These are phyloP conservation scores for Artemisia princeps DNA, from an alignment of 140 eudicot genomes.

Conservation along the genomic window DNA sequence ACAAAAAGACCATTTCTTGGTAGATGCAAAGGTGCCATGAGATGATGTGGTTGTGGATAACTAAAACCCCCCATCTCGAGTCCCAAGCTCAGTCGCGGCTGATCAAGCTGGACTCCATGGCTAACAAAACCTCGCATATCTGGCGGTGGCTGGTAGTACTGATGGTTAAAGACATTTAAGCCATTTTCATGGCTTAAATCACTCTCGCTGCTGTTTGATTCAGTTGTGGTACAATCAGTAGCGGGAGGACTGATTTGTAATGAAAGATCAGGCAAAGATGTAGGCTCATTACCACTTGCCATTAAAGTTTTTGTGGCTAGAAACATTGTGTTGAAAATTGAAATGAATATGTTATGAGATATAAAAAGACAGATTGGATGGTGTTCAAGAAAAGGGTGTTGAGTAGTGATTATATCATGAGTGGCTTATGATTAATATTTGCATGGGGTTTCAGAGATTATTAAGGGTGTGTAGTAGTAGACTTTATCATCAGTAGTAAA, in stretches of 20 bases:
- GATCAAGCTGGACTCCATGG: slow-evolving; percentile 24
- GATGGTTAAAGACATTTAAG: slow-evolving; percentile 19
- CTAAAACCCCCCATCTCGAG: slow-evolving; percentile 29
- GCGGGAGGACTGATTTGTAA: slow-evolving; percentile 69
- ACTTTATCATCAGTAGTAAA: slow-evolving; percentile 15
- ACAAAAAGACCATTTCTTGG: slow-evolving; percentile 27
- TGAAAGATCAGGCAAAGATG: slow-evolving; percentile 71
- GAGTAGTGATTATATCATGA: slow-evolving; percentile 59
- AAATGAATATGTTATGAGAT: not conserved
- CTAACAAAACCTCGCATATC: slow-evolving; percentile 7
- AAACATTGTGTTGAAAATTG: slow-evolving; percentile 23
- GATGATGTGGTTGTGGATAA: slow-evolving; percentile 17
- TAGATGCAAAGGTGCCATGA: slow-evolving; percentile 19
- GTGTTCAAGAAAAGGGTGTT: slow-evolving; percentile 10
- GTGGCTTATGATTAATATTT: slow-evolving; percentile 68
- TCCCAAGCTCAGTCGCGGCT: slow-evolving; percentile 52
- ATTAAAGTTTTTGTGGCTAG: slow-evolving; percentile 19
- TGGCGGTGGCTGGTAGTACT: not conserved
- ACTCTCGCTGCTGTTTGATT: slow-evolving; percentile 63
- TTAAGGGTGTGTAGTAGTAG: not conserved
- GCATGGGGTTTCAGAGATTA: slow-evolving; percentile 11
- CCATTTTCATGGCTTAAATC: slow-evolving; percentile 64
- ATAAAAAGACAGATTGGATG: slow-evolving; percentile 18
- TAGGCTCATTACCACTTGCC: slow-evolving; percentile 22
- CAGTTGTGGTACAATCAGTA: slow-evolving; percentile 24